A percentile compares a stretch with the other conserved stretches of the same genome.
These are phyloP conservation scores for Ampelocalamus luodianensis DNA, from an alignment of 176 grass and related monocot species.

Conservation along the genomic window DNA sequence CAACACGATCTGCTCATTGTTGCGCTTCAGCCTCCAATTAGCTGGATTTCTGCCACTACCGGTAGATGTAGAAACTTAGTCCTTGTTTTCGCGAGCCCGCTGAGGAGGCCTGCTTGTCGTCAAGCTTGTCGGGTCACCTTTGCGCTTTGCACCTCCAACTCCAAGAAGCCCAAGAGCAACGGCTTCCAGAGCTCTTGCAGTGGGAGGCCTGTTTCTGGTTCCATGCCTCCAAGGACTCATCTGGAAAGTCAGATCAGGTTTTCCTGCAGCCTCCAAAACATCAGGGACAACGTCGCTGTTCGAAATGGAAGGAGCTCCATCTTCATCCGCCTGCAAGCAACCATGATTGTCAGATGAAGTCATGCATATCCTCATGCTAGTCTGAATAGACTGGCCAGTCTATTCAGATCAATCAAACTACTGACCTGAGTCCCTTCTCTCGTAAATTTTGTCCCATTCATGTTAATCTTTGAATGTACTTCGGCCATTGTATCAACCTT, in stretches of 20 bases:
- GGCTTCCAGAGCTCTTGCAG: constrained; percentile 59
- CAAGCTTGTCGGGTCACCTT: constrained; percentile 12
- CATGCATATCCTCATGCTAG: not conserved
- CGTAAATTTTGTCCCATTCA: not conserved
- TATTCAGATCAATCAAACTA: constrained; percentile 43
- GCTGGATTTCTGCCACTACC: not conserved
- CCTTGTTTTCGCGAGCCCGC: constrained; percentile 22
- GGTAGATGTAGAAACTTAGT: not conserved
- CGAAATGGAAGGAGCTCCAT: constrained; percentile 2
- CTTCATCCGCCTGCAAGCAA: constrained; percentile 17
- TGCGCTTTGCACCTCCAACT: constrained; percentile 60
- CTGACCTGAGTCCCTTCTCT: constrained; percentile 24
- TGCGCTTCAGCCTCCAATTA: not conserved
- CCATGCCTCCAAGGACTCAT: constrained; percentile 46
- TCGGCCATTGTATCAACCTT: not conserved
- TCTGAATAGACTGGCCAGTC: too few relatives aligned
- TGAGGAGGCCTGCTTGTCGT: constrained; percentile 29
- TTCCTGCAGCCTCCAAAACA: not conserved
- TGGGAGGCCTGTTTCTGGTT: constrained; percentile 69
- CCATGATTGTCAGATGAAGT: constrained; percentile 9
- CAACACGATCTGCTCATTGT: not conserved
- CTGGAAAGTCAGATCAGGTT: constrained; percentile 33
- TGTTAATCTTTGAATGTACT: not conserved
- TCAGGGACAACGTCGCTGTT: constrained; percentile 32
- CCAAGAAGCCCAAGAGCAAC: constrained; percentile 67